Conservation (phyloP, 495 filamentous ascomycete species). For the Penicillium silybi region DNA sequence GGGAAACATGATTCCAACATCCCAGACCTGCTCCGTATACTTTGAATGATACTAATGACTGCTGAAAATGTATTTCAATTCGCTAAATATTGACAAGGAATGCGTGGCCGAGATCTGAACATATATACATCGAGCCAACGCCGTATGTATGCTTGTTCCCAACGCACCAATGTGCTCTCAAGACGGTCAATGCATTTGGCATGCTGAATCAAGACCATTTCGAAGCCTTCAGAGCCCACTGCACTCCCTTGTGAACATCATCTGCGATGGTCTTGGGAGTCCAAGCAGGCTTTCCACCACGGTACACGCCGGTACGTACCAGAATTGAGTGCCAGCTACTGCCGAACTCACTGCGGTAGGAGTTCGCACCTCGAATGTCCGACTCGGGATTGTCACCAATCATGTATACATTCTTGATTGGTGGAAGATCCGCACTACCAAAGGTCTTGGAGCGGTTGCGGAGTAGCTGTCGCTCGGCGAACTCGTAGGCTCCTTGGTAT, state of each 20-base stretch:
- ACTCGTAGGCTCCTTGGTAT: slow-evolving; percentile 68
- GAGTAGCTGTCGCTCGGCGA: slow-evolving; percentile 70
- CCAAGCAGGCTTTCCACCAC: slow-evolving; percentile 52
- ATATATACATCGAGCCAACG: not conserved
- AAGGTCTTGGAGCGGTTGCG: slow-evolving; percentile 52
- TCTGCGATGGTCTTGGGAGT: slow-evolving; percentile 58
- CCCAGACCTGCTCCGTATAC: not conserved
- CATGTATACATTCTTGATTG: slow-evolving; percentile 78
- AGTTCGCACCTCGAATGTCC: slow-evolving; percentile 88
- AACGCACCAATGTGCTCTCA: not conserved
- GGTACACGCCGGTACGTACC: slow-evolving; percentile 80
- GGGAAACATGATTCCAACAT: not conserved
- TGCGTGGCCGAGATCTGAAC: not conserved
- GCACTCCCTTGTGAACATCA: slow-evolving; percentile 65
- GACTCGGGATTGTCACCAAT: slow-evolving; percentile 95
- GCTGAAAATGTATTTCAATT: not conserved
- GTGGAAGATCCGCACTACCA: slow-evolving; percentile 26
- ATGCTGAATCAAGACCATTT: slow-evolving; percentile 31
- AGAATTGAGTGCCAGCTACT: slow-evolving; percentile 77
- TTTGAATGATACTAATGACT: not conserved
- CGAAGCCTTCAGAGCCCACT: slow-evolving; percentile 55
- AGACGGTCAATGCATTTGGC: not conserved
- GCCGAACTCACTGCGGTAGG: slow-evolving; percentile 58
- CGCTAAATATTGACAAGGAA: not conserved
- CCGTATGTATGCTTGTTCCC: not conserved